phyloP scores from a whole-genome alignment of 768 basidiomycete species.

The Fibroporia radiculosa region DNA sequence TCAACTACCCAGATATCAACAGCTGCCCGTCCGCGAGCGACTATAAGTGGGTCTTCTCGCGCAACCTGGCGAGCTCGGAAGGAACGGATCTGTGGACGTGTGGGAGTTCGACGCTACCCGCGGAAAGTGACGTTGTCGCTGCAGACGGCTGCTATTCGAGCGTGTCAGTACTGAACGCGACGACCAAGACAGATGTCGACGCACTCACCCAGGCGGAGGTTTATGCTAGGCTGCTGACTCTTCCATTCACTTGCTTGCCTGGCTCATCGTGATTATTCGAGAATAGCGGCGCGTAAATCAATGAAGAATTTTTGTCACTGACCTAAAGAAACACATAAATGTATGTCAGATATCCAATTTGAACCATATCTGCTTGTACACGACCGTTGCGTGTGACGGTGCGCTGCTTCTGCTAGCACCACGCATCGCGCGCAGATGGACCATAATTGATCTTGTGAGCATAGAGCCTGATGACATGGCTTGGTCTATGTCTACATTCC shows the following conservation, averaged over 20 bases:
- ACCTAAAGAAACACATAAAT: too few species aligned
- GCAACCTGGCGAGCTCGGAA: conserved; percentile 24
- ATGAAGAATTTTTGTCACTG: too few species aligned
- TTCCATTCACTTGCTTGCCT: conserved; percentile 14
- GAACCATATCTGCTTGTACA: too few species aligned
- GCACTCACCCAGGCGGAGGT: conserved; percentile 35
- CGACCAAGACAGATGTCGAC: conserved; percentile 34
- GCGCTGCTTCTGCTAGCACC: too few species aligned
- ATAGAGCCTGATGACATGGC: too few species aligned
- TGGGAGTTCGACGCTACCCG: conserved; percentile 34
- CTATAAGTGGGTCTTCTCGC: conserved; percentile 39
- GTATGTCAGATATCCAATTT: too few species aligned
- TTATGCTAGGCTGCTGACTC: conserved; percentile 25
- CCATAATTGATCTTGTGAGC: too few species aligned
- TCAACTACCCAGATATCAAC: conserved; percentile 35
- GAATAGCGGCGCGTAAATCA: too few species aligned
- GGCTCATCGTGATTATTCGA: too few species aligned
- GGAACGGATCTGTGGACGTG: conserved; percentile 38
- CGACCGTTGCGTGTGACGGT: too few species aligned
- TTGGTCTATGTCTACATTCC: too few species aligned
- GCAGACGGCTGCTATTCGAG: conserved; percentile 34
- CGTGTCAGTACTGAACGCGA: conserved; percentile 31
- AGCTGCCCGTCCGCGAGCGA: conserved; percentile 29
- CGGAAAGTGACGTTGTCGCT: conserved; percentile 32
- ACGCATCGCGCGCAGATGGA: too few species aligned